Percentiles rank a stretch among this genome's conserved stretches.
phyloP scores from a whole-genome alignment of 208 protist species.

The Acanthamoeba lenticulata region DNA sequence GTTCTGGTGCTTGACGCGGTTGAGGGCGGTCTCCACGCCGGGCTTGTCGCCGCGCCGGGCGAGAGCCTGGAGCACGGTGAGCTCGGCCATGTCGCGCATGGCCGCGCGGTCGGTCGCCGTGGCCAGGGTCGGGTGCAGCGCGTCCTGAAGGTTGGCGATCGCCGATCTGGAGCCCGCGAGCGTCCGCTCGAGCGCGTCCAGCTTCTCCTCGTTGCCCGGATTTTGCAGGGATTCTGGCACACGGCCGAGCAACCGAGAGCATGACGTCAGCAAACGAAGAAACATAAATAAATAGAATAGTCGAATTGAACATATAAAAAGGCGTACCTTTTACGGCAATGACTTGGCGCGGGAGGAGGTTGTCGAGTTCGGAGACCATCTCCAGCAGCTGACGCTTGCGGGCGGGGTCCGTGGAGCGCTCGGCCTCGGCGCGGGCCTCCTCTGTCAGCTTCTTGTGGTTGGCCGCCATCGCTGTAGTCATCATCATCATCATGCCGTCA shows the following conservation, averaged over 20 bases:
- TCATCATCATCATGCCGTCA: not conserved
- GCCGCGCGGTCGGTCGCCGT: not conserved
- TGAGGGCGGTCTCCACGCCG: not conserved
- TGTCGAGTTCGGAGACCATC: slow-evolving; percentile 21
- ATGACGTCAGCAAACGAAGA: not conserved
- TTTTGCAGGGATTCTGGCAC: slow-evolving; percentile 24
- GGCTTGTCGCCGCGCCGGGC: not conserved
- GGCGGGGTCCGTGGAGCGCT: not conserved
- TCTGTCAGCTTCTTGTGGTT: slow-evolving; percentile 28
- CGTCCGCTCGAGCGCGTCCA: not conserved
- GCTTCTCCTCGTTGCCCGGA: slow-evolving; percentile 4
- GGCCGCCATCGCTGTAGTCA: not conserved
- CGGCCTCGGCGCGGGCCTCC: not conserved
- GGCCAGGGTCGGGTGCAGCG: not conserved
- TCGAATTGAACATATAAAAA: not conserved
- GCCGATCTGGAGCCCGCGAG: not conserved
- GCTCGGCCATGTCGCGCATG: not conserved
- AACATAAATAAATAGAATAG: not conserved
- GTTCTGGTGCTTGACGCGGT: not conserved
- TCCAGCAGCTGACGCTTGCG: slow-evolving; percentile 23
- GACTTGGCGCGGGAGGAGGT: slow-evolving; percentile 49
- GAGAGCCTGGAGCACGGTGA: not conserved
- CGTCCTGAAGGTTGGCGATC: not conserved
- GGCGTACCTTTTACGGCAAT: slow-evolving; percentile 34
- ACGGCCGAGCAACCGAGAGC: not conserved